Conservation (phyloP, 352 stramenopile species). For the Phytophthora ohioensis region DNA sequence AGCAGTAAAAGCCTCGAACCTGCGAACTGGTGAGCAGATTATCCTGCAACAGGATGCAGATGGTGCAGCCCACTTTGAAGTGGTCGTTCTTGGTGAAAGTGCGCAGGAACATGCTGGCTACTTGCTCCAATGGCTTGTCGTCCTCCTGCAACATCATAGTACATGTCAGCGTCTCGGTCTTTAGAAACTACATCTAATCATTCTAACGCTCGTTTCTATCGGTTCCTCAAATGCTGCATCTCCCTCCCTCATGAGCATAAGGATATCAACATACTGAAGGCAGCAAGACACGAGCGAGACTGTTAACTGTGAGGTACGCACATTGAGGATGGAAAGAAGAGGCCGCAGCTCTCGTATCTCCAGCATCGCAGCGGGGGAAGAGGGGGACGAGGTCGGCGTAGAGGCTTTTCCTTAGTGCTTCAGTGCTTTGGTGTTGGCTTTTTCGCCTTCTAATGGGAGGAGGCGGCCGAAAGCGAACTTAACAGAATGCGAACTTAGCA, state of each 20-base stretch:
- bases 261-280: not conserved
- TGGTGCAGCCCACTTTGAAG: slow-evolving; percentile 91
- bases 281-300: not conserved
- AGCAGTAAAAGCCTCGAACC: slow-evolving; percentile 39
- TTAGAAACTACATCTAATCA: slow-evolving; percentile 18
- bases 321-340: slow-evolving; percentile 86
- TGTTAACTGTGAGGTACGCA: slow-evolving; percentile 37
- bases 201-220: slow-evolving; percentile 29
- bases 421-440: not conserved
- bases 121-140: slow-evolving; percentile 84
- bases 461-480: slow-evolving; percentile 13
- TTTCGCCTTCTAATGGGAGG: slow-evolving; percentile 27
- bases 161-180: not conserved
- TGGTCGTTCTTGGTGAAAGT: slow-evolving; percentile 91
- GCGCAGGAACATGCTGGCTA: slow-evolving; percentile 69
- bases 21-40: slow-evolving; percentile 92
- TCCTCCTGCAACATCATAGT: slow-evolving; percentile 63
- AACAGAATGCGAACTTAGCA: slow-evolving; percentile 19
- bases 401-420: slow-evolving; percentile 25
- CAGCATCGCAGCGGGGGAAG: slow-evolving; percentile 55
- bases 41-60: slow-evolving; percentile 91
- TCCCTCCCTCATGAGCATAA: not conserved
- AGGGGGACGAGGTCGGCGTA: slow-evolving; percentile 13
- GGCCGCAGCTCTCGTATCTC: slow-evolving; percentile 84
- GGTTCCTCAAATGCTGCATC: not conserved